phyloP scores from a whole-genome alignment of 1,139 yeast species.

The Pichia norvegensis region DNA sequence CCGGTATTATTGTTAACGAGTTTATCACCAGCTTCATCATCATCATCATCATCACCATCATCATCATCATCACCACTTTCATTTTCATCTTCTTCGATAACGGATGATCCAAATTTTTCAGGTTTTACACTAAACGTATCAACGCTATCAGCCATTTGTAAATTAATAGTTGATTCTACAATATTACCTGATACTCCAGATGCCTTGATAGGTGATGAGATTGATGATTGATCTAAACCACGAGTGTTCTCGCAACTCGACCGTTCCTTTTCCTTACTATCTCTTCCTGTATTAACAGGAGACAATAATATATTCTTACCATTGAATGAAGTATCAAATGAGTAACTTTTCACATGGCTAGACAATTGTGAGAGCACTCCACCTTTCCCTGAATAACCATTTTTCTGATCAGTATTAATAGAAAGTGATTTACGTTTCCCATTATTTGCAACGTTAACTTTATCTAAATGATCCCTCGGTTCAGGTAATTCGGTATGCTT shows the following conservation, averaged over 20 bases:
- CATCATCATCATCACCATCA: neutral
- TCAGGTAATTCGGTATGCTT: neutral
- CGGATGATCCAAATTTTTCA: neutral
- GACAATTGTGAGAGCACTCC: conserved; percentile 5
- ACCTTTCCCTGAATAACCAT: neutral
- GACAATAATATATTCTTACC: neutral
- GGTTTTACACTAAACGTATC: neutral
- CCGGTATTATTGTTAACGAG: too few species aligned
- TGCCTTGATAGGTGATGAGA: conserved; percentile 10
- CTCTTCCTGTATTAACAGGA: neutral
- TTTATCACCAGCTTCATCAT: neutral
- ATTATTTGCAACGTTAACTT: neutral
- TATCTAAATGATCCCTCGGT: conserved; percentile 2
- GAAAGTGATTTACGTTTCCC: conserved; percentile 3
- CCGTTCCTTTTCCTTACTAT: conserved; percentile 5
- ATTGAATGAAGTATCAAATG: neutral
- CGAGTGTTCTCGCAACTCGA: conserved; percentile 7
- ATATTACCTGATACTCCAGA: conserved; percentile 10
- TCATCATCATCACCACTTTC: neutral
- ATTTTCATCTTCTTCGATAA: neutral
- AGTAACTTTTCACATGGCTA: conserved; percentile 7
- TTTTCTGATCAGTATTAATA: neutral
- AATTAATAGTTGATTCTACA: conserved; percentile 2
- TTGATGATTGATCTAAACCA: neutral
- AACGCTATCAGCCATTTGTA: conserved; percentile 2